These are phyloP conservation scores for Fusarium sp. DNA, from an alignment of 2,329 filamentous ascomycete genomes.

Conservation along the genomic window DNA sequence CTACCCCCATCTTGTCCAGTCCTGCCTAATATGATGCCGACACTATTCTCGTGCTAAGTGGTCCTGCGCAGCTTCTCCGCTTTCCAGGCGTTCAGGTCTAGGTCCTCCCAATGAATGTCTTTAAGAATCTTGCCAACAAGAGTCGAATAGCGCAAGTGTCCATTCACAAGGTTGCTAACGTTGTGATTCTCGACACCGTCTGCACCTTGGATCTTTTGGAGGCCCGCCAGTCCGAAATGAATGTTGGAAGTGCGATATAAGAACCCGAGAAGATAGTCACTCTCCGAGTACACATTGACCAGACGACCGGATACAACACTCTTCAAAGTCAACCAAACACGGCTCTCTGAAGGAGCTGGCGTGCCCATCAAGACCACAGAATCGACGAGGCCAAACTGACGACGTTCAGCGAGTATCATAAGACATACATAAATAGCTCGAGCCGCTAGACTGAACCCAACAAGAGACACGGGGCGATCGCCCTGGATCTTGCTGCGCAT, in stretches of 20 bases:
- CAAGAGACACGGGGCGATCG: slow-evolving; percentile 80
- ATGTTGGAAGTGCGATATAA: slow-evolving; percentile 85
- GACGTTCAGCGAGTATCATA: slow-evolving; percentile 80
- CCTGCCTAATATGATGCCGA: slow-evolving; percentile 25
- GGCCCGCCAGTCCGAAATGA: slow-evolving; percentile 84
- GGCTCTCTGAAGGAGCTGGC: slow-evolving; percentile 77
- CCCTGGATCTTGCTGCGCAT: slow-evolving; percentile 82
- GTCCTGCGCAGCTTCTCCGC: slow-evolving; percentile 38
- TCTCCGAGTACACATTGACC: slow-evolving; percentile 90
- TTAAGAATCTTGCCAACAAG: slow-evolving; percentile 74
- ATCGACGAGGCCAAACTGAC: slow-evolving; percentile 87
- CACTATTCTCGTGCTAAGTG: slow-evolving; percentile 36
- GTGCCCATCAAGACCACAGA: slow-evolving; percentile 86
- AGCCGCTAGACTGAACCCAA: slow-evolving; percentile 86
- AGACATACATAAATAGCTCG: slow-evolving; percentile 87
- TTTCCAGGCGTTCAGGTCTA: slow-evolving; percentile 56
- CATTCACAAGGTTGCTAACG: slow-evolving; percentile 71
- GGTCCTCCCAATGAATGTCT: slow-evolving; percentile 75
- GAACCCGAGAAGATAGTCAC: slow-evolving; percentile 89
- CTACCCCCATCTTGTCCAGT: slow-evolving; percentile 14
- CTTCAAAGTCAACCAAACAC: slow-evolving; percentile 81
- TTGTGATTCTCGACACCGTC: slow-evolving; percentile 74
- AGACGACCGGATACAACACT: slow-evolving; percentile 83
- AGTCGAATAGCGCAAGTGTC: slow-evolving; percentile 77
- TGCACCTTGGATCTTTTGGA: slow-evolving; percentile 78